Evolutionary conservation across 352 stramenopile species (phyloP).

Genomic region (Thalassiosira livingstoniorum): DNA sequence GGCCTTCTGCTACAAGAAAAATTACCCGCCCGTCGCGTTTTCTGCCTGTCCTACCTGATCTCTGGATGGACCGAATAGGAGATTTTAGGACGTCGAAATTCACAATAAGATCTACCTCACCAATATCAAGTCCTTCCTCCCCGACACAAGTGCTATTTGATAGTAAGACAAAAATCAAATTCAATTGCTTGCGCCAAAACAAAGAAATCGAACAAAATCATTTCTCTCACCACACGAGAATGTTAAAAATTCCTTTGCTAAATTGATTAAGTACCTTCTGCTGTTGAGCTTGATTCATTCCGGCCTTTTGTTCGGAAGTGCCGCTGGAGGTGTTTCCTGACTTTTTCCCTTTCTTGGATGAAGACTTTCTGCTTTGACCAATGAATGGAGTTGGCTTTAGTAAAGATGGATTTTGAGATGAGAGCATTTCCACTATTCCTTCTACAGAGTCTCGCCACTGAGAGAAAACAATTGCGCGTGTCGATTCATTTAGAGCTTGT

Average conservation of each 20-base stretch:
- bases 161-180: background rate
- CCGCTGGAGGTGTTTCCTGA: conserved; percentile 2
- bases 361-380: conserved; percentile 79
- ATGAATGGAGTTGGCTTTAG: conserved; percentile 93
- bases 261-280: conserved; percentile 92
- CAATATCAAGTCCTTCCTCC: conserved; percentile 85
- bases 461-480: conserved; percentile 97
- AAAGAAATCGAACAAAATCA: conserved; percentile 81
- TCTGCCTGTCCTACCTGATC: conserved; percentile 95
- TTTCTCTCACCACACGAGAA: conserved; percentile 87
- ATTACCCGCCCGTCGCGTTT: conserved; percentile 92
- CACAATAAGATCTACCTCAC: conserved; percentile 95
- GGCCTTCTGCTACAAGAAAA: conserved; percentile 77
- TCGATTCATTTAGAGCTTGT: conserved; percentile 80
- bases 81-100: conserved; percentile 97
- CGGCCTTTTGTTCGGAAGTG: conserved; percentile 35
- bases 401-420: conserved; percentile 80
- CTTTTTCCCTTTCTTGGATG: conserved; percentile 39
- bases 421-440: conserved; percentile 91
- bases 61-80: conserved; percentile 93
- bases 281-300: conserved; percentile 94
- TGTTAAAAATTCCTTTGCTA: conserved; percentile 85
- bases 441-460: conserved; percentile 94
- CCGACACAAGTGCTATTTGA: conserved; percentile 44
- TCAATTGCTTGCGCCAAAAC: background rate